A percentile compares a stretch with the other conserved stretches of the same genome.
Evolutionary conservation across 2,329 filamentous ascomycete genomes (phyloP).

Genomic region (Monosporascus sp.): DNA sequence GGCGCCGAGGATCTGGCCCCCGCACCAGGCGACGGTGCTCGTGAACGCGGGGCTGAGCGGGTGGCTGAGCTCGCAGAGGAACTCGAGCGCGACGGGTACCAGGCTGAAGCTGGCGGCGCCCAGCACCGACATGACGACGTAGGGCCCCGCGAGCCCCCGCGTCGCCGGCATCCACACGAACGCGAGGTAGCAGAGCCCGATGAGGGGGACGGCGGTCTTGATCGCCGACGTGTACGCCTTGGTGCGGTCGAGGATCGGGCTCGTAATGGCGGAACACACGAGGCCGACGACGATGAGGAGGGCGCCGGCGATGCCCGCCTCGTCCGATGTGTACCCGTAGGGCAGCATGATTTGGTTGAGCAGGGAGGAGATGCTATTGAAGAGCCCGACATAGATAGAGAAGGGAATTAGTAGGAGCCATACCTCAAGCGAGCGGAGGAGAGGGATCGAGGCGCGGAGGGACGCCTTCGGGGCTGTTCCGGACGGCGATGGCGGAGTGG

Average conservation of each 20-base stretch:
- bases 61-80: conserved; percentile 79
- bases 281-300: conserved; percentile 87
- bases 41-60: conserved; percentile 83
- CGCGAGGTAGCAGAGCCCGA: conserved; percentile 66
- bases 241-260: conserved; percentile 78
- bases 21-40: conserved; percentile 77
- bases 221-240: conserved; percentile 73
- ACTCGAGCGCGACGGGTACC: conserved; percentile 81
- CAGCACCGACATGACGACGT: conserved; percentile 67
- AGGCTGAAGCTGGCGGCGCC: conserved; percentile 77
- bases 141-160: conserved; percentile 59
- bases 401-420: conserved; percentile 81
- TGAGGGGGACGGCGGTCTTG: conserved; percentile 68
- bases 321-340: conserved; percentile 75
- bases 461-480: conserved; percentile 52
- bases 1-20: conserved; percentile 79
- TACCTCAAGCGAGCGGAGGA: conserved; percentile 63
- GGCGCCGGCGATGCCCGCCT: conserved; percentile 86
- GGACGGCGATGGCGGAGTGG: conserved; percentile 70
- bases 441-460: conserved; percentile 45
- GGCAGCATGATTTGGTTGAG: conserved; percentile 87
- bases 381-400: conserved; percentile 79
- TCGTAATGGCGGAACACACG: conserved; percentile 66
- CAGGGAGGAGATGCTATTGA: conserved; percentile 85
- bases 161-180: conserved; percentile 73